Percentiles rank a stretch among this genome's conserved stretches.
These are phyloP conservation scores for Mycosarcoma maydis DNA, from an alignment of 1,284 basidiomycete genomes.

Conservation along the genomic window DNA sequence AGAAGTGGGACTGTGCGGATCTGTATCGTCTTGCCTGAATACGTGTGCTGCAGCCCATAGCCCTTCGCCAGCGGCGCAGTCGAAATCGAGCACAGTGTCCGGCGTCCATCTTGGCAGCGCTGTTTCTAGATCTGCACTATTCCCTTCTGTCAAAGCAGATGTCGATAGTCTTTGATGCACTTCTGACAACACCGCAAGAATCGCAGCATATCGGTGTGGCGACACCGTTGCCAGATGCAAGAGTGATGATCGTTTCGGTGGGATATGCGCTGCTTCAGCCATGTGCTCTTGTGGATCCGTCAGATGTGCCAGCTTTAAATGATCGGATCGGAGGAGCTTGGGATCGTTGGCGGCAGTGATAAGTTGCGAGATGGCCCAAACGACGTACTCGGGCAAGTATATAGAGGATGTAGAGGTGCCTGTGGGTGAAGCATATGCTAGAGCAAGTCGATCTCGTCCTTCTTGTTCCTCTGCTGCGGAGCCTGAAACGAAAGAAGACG, in stretches of 20 bases:
- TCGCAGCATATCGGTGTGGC: constrained; percentile 45
- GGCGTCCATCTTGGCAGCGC: constrained; percentile 45
- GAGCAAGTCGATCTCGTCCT: constrained; percentile 15
- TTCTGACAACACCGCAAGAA: constrained; percentile 38
- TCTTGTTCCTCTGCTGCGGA: constrained; percentile 3
- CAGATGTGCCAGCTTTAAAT: constrained; percentile 32
- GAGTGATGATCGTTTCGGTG: constrained; percentile 38
- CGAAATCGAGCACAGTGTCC: constrained; percentile 49
- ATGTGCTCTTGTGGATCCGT: constrained; percentile 38
- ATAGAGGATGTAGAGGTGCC: constrained; percentile 34
- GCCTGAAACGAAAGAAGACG: neutral
- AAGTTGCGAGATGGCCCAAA: constrained; percentile 42
- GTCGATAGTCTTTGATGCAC: constrained; percentile 27
- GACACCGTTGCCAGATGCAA: constrained; percentile 43
- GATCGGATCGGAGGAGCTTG: constrained; percentile 32
- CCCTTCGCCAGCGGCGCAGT: constrained; percentile 54
- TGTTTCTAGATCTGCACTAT: neutral
- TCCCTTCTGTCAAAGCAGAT: neutral
- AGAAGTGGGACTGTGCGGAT: constrained; percentile 4
- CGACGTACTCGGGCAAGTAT: constrained; percentile 41
- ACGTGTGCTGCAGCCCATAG: constrained; percentile 60
- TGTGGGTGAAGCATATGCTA: constrained; percentile 26
- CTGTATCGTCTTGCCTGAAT: constrained; percentile 28
- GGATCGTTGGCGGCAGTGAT: constrained; percentile 39
- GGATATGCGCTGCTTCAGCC: constrained; percentile 33